Percentiles rank a stretch among this genome's conserved stretches.
phyloP scores from a whole-genome alignment of 345 rosid species.

The Clausena lansium region DNA sequence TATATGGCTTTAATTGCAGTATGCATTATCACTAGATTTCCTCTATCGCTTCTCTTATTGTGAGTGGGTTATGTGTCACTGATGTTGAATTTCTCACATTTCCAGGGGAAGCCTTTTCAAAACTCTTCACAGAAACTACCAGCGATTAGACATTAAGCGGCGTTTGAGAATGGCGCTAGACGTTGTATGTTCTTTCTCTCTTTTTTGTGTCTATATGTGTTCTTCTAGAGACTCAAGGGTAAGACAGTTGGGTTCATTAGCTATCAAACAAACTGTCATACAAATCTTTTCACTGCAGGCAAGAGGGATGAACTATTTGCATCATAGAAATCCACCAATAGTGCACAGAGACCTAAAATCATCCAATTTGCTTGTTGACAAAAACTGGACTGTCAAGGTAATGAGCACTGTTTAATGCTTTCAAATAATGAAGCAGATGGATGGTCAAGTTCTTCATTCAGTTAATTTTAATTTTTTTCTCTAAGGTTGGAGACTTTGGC shows the following conservation, averaged over 20 bases:
- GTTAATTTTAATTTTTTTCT: background rate
- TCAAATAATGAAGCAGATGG: background rate
- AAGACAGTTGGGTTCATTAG: background rate
- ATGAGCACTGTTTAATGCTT: background rate
- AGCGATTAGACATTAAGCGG: conserved; percentile 64
- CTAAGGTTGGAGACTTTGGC: conserved; percentile 93
- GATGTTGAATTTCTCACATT: conserved; percentile 1
- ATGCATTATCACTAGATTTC: background rate
- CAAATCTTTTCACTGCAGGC: conserved; percentile 47
- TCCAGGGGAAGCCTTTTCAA: conserved; percentile 93
- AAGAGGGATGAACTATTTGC: conserved; percentile 92
- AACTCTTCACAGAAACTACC: conserved; percentile 72
- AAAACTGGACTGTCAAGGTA: conserved; percentile 93
- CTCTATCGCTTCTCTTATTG: background rate
- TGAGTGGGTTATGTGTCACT: background rate
- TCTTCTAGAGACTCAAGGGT: background rate
- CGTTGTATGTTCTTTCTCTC: conserved; percentile 48
- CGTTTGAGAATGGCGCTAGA: conserved; percentile 86
- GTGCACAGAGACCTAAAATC: conserved; percentile 90
- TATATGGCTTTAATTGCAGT: background rate
- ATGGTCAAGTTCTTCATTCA: background rate
- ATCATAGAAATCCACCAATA: conserved; percentile 81
- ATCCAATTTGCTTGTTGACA: conserved; percentile 86
- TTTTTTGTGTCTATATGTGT: background rate
- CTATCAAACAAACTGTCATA: background rate